Percentiles rank a stretch among this genome's conserved stretches.
Conservation (phyloP, 495 filamentous ascomycete genomes). For the Aspergillus wentii region DNA sequence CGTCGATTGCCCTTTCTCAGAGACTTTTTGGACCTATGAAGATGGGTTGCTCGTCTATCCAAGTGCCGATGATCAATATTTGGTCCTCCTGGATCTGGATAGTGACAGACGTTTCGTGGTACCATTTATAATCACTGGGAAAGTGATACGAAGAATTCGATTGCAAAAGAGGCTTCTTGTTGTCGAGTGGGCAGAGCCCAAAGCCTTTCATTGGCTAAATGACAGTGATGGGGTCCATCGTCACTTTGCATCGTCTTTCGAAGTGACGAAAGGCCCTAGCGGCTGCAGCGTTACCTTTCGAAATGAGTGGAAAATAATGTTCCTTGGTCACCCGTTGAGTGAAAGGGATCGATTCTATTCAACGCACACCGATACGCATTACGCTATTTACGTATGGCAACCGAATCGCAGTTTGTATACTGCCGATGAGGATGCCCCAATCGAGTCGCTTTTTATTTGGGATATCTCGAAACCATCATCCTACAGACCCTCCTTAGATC, state of each 20-base stretch:
- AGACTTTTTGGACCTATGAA: slow-evolving; percentile 58
- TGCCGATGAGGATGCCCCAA: slow-evolving; percentile 51
- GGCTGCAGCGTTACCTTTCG: slow-evolving; percentile 49
- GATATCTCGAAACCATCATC: slow-evolving; percentile 54
- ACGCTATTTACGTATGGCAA: slow-evolving; percentile 65
- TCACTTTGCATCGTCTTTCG: slow-evolving; percentile 62
- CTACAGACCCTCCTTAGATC: slow-evolving; percentile 53
- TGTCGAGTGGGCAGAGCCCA: slow-evolving; percentile 61
- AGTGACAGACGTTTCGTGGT: slow-evolving; percentile 40
- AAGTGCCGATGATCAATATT: slow-evolving; percentile 30
- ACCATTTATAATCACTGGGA: slow-evolving; percentile 50
- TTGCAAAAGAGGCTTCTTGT: slow-evolving; percentile 52
- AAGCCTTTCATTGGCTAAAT: slow-evolving; percentile 55
- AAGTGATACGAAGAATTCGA: slow-evolving; percentile 53
- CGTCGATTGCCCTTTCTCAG: slow-evolving; percentile 45
- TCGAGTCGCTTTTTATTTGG: slow-evolving; percentile 63
- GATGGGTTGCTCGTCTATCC: slow-evolving; percentile 57
- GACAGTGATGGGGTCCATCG: slow-evolving; percentile 53
- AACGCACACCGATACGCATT: slow-evolving; percentile 56
- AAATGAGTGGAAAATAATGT: slow-evolving; percentile 68
- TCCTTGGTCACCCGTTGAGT: slow-evolving; percentile 56
- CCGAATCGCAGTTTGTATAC: slow-evolving; percentile 54
- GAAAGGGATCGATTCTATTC: slow-evolving; percentile 61
- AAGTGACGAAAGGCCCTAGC: slow-evolving; percentile 28
- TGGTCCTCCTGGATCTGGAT: slow-evolving; percentile 52